Evolutionary conservation across 257 asterid genomes (phyloP).

Genomic region (Striga asiatica): DNA sequence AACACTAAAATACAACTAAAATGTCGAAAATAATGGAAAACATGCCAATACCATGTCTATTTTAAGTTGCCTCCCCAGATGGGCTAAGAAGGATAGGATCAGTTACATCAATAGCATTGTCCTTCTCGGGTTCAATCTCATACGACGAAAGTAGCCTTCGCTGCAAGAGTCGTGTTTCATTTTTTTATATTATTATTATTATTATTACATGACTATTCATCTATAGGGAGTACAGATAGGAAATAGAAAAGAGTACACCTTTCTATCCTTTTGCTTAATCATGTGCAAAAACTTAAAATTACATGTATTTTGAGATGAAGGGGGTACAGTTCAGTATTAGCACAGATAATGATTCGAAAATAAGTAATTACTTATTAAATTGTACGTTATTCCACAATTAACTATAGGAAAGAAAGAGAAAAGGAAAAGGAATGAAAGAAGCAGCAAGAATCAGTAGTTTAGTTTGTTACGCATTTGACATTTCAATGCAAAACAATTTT

Average conservation of each 20-base stretch:
- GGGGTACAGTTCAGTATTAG: background rate
- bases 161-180: slow-evolving; percentile 39
- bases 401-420: background rate
- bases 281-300: too few relatives aligned
- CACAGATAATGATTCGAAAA: background rate
- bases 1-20: background rate
- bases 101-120: slow-evolving; percentile 19
- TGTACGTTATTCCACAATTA: background rate
- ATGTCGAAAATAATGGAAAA: background rate
- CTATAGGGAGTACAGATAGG: too few relatives aligned
- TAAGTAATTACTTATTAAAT: background rate
- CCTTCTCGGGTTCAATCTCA: slow-evolving; percentile 39
- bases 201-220: too few relatives aligned
- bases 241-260: too few relatives aligned
- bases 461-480: background rate
- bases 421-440: background rate
- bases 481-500: background rate
- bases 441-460: background rate
- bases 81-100: slow-evolving; percentile 25
- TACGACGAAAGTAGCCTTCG: slow-evolving; percentile 45
- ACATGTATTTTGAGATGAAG: too few relatives aligned
- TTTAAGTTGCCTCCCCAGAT: slow-evolving; percentile 27
- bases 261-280: too few relatives aligned
- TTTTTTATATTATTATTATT: too few relatives aligned
- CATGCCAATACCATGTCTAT: slow-evolving; percentile 10